Conservation (phyloP, 2,329 filamentous ascomycete genomes). For the Cadophora gregata region DNA sequence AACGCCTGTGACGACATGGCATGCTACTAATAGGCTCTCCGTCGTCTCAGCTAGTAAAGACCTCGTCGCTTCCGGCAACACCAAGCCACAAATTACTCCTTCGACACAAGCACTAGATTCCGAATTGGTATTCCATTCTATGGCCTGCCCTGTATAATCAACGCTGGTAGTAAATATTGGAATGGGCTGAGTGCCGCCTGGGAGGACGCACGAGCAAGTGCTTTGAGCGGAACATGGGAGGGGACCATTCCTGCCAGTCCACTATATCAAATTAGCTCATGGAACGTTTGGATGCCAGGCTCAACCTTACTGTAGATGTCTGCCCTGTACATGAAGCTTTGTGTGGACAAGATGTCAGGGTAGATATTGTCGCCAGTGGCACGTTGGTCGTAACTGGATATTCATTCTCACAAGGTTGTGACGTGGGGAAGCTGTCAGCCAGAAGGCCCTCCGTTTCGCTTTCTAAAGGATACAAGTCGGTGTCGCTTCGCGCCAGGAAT, state of each 20-base stretch:
- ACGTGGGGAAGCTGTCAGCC: not conserved
- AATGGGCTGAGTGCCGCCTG: constrained; percentile 9
- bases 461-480: not conserved
- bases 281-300: not conserved
- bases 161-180: not conserved
- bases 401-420: not conserved
- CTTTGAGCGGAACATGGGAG: not conserved
- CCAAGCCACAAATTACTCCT: constrained; percentile 9
- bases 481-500: not conserved
- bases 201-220: constrained; percentile 20
- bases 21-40: too few relatives aligned
- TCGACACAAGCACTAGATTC: constrained; percentile 5
- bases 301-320: not conserved
- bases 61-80: not conserved
- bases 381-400: not conserved
- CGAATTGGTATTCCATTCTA: constrained; percentile 9
- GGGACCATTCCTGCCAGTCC: constrained; percentile 7
- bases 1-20: too few relatives aligned
- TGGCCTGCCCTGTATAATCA: constrained; percentile 6
- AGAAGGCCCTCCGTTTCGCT: not conserved
- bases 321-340: constrained; percentile 3
- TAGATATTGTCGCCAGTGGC: not conserved
- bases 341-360: constrained; percentile 3
- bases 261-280: not conserved
- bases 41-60: not conserved